These are phyloP conservation scores for Deuterostichococcus epilithicus DNA, from an alignment of 139 green algal species.

Conservation along the genomic window DNA sequence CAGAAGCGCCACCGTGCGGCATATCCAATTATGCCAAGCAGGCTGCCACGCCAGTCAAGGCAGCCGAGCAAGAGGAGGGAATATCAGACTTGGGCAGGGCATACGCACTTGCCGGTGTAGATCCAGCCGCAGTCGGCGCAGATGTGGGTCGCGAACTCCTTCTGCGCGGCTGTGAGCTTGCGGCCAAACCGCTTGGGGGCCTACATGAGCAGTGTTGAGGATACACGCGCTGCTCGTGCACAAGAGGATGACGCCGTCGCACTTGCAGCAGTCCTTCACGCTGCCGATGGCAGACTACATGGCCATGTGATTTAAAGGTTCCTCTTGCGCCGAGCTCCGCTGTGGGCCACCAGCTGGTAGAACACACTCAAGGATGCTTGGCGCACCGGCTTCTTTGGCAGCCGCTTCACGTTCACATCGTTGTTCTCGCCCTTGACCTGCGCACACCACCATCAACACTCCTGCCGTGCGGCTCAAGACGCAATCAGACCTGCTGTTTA, in stretches of 20 bases:
- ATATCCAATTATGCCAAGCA: conserved; percentile 3
- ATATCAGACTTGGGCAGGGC: neutral
- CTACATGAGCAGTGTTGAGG: neutral
- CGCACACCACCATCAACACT: too few relatives aligned
- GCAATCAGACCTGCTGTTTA: too few relatives aligned
- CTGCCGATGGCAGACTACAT: too few relatives aligned
- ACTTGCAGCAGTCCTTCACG: too few relatives aligned
- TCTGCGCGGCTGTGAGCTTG: conserved; percentile 81
- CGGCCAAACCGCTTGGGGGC: conserved; percentile 86
- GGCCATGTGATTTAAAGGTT: too few relatives aligned
- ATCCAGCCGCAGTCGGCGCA: conserved; percentile 94
- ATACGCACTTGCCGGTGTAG: conserved; percentile 60
- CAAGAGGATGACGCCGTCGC: too few relatives aligned
- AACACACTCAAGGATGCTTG: too few relatives aligned
- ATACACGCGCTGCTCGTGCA: too few relatives aligned
- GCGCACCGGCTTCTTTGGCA: conserved; percentile 76
- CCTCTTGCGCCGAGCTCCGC: too few relatives aligned
- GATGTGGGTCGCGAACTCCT: conserved; percentile 90
- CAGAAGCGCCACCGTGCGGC: neutral
- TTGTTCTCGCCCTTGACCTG: conserved; percentile 84
- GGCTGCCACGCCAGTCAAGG: neutral
- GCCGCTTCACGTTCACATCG: conserved; percentile 84
- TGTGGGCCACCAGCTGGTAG: too few relatives aligned
- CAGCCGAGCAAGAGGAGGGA: neutral
- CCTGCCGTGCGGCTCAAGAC: too few relatives aligned